Evolutionary conservation across 805 yeast genomes (phyloP), one percentile per base, ranked within the genome.

Genomic region (Brettanomyces custersianus): DNA sequence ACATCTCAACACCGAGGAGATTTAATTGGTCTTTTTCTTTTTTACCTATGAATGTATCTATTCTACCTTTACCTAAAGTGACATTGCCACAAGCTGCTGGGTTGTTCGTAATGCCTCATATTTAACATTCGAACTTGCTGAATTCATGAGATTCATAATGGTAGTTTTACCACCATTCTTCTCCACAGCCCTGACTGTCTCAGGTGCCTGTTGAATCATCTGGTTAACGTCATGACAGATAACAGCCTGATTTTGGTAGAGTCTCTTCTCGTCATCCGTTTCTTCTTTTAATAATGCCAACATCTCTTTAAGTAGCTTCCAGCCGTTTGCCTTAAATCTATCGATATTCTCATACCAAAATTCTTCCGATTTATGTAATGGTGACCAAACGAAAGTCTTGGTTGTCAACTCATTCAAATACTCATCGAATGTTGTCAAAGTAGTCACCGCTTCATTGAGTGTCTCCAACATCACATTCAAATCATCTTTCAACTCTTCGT

Each of bases 81-180:
- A 70, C 52, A 85, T 86, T 4, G 95, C 86, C 36, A 92, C 94
- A 49, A 92, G 74, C 39, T 80, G 73, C 65, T 92, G 98, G n/a
- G 96, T 85, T 4, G 96, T 87, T 58, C 84, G 85, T 53, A 92
- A 72, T 2, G 97, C 97, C 65, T 90, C 96, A 55, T 81, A 92
- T 55, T 90, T 84, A 46, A 92, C 88, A 54, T 85, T 92, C 17
- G 88, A 72, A 56, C 87, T 88, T 29, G 79, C 73, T 39, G 78
- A 75, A 51, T 74, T 77, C 76, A 92, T 77, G 44, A 87, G 67
- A 42, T 73, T 72, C 97, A 92, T 90, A 39, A 92, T 74, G 56
- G 76, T 74, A 17, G 81, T 64, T 66, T 92, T 92, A 45, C 80
- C 68, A 49, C 85, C 73, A 43, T 62, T 54, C 48, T 72, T 61